Evolutionary conservation across 78 protist species (phyloP), one percentile per base, ranked within the genome.

Genomic region (Trichosphaerium sp.): DNA sequence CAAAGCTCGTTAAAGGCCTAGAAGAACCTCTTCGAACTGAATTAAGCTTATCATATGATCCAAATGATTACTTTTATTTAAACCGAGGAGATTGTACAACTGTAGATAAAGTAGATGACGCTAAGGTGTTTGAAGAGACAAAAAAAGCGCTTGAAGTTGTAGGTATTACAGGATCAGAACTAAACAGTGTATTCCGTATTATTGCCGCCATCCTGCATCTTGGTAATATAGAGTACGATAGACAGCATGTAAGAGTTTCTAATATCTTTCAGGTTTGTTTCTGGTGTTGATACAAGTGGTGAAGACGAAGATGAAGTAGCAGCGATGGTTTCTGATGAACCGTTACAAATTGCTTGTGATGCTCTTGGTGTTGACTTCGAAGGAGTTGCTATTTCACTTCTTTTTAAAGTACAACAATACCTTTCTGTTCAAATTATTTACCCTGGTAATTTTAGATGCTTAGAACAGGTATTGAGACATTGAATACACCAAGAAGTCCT

Each of bases 191-290:
- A 48, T 78, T 68, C 63, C 47, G 26, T 28, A 34, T 82, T 6
- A 40, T 83, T 14, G 61, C 82, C 5, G 82, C 71, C 11, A 39
- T 88, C 18, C 43, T 88, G 48, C 80, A 65, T 41, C 28, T 88
- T 25, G 89, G 89, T 42, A 82, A 88, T 43, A n/a, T 76, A 32
- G 69, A 3, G 18, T 71, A 74, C 56, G 15, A 26, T 12, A n/a
- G n/a, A n/a, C n/a, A n/a, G n/a, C n/a, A n/a, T n/a, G n/a, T n/a
- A n/a, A 18, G 35, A 32, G 14, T 78, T 78, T 35, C 74, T 57
- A 39, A 74, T 67, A n/a, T 39, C 29, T 52, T 72, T 67, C 11
- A 67, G 37, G 48, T 88, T 80, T 43, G 70, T 38, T 49, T 72
- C 74, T 63, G 80, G 74, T 51, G 80, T 67, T 67, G 71, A 44